Percentiles rank a stretch among this genome's conserved stretches.
Conservation (phyloP, 768 basidiomycete species). For the Polyporus arcularius region DNA sequence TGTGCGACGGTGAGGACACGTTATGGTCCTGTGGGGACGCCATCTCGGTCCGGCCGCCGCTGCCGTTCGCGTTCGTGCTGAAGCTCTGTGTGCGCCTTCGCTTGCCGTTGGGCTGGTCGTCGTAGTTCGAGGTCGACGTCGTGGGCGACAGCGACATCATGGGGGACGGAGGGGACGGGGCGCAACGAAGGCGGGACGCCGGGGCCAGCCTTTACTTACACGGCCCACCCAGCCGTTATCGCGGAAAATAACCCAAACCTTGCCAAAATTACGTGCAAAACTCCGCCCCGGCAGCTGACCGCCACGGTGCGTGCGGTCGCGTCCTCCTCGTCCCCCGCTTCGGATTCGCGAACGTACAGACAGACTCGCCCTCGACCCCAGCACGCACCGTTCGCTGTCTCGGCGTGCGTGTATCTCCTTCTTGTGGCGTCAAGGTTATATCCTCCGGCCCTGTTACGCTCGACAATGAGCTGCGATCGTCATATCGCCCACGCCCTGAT, state of each 20-base stretch:
- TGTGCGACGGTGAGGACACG: conserved; percentile 48
- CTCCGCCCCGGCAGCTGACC: neutral
- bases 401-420: neutral
- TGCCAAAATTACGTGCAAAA: neutral
- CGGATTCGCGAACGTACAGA: neutral
- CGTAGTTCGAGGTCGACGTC: conserved; percentile 24
- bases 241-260: neutral
- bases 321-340: neutral
- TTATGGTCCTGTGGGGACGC: conserved; percentile 19
- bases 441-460: no score
- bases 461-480: neutral
- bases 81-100: conserved; percentile 25
- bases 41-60: conserved; percentile 20
- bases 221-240: neutral
- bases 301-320: neutral
- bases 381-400: neutral
- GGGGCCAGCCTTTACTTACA: neutral
- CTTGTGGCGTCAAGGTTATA: no score
- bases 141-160: conserved; percentile 31
- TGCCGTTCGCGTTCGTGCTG: conserved; percentile 17
- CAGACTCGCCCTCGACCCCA: neutral
- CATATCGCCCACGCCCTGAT: neutral
- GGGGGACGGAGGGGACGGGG: conserved; percentile 1
- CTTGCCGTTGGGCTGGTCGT: conserved; percentile 27
- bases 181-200: conserved; percentile 6